Evolutionary conservation across 306 rosid species (phyloP).

Genomic region (Morella rubra): DNA sequence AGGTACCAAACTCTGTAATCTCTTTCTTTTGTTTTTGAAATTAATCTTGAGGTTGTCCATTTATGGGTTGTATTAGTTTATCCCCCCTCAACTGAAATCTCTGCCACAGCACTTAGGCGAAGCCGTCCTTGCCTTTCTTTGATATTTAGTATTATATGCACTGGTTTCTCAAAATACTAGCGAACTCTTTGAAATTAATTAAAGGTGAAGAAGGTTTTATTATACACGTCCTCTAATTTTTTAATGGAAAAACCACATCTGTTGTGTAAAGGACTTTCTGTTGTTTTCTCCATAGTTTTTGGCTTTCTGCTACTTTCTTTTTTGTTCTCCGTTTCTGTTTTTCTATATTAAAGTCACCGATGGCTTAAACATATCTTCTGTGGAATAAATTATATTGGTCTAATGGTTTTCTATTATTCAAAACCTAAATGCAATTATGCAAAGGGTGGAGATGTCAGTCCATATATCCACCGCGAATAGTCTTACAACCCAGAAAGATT

Average conservation of each 20-base stretch:
- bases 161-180: background rate
- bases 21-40: background rate
- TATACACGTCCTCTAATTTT: background rate
- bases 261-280: background rate
- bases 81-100: background rate
- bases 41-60: slow-evolving; percentile 5
- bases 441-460: too few species aligned
- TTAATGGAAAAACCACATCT: background rate
- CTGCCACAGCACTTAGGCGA: background rate
- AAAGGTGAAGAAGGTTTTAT: background rate
- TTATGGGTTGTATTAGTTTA: background rate
- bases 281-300: background rate
- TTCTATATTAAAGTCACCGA: background rate
- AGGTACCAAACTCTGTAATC: slow-evolving; percentile 44
- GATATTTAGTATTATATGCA: background rate
- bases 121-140: background rate
- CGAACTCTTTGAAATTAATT: background rate
- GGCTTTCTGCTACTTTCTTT: background rate
- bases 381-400: too few species aligned
- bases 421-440: too few species aligned
- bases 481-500: too few species aligned
- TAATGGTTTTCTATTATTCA: too few species aligned
- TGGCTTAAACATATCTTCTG: too few species aligned
- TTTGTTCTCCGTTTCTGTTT: background rate
- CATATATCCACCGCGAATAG: too few species aligned